Conservation (phyloP, 1,284 basidiomycete genomes). For the Sporisorium graminicola region DNA sequence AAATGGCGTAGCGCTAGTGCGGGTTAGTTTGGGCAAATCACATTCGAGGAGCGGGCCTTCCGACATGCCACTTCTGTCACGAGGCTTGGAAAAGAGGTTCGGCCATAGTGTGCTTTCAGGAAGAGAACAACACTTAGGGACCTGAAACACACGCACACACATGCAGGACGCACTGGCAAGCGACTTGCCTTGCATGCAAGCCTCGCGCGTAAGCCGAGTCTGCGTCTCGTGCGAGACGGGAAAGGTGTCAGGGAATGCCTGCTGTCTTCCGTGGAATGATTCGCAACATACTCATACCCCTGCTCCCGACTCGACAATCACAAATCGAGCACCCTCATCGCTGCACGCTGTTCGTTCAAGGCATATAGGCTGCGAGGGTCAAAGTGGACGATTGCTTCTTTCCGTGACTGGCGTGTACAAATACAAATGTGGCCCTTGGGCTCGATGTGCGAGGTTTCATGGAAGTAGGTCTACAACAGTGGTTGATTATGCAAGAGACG, state of each 20-base stretch:
- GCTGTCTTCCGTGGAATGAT: too few relatives aligned
- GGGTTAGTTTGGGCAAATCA: not conserved
- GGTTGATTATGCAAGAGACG: not conserved
- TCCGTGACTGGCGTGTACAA: not conserved
- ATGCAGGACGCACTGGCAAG: not conserved
- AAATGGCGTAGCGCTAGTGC: not conserved
- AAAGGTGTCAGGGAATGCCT: too few relatives aligned
- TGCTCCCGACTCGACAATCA: too few relatives aligned
- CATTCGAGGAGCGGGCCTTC: not conserved
- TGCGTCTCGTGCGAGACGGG: not conserved
- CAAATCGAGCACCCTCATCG: too few relatives aligned
- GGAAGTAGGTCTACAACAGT: too few relatives aligned
- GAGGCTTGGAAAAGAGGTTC: not conserved
- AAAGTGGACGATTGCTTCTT: not conserved
- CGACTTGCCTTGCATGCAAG: not conserved
- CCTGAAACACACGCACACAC: slow-evolving; percentile 28
- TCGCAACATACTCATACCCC: too few relatives aligned
- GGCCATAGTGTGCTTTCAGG: slow-evolving; percentile 3
- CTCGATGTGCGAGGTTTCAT: not conserved
- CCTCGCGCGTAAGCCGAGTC: not conserved
- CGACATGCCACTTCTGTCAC: not conserved
- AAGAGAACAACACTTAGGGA: slow-evolving; percentile 28
- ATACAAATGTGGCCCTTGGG: not conserved
- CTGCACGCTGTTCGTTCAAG: too few relatives aligned
- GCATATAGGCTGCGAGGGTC: too few relatives aligned